phyloP scores from a whole-genome alignment of 2,329 filamentous ascomycete genomes.

The Cytospora mali region DNA sequence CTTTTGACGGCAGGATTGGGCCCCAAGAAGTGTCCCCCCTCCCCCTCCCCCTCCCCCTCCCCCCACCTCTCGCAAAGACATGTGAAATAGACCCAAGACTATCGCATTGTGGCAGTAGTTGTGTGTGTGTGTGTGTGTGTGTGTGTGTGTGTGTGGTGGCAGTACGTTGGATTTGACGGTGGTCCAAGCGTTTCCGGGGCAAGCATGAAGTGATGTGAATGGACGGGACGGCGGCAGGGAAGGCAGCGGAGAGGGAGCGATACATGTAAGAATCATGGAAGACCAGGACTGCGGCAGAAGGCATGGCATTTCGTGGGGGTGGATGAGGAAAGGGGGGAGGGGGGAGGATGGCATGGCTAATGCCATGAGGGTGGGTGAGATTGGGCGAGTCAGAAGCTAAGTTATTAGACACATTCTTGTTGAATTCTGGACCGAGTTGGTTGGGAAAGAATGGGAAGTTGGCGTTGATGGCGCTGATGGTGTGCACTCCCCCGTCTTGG shows the following conservation, averaged over 20 bases:
- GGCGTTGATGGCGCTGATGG: conserved; percentile 2
- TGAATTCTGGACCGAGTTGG: neutral
- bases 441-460: neutral
- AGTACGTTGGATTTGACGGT: conserved; percentile 18
- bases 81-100: neutral
- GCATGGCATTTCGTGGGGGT: neutral
- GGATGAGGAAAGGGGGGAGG: neutral
- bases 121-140: neutral
- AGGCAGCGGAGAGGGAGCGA: neutral
- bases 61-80: neutral
- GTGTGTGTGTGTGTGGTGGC: neutral
- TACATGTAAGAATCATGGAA: too few species aligned
- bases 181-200: conserved; percentile 20
- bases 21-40: neutral
- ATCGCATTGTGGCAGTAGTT: neutral
- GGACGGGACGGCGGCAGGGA: conserved; percentile 19
- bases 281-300: conserved; percentile 8
- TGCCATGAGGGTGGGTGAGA: neutral
- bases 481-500: conserved; percentile 21
- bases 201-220: conserved; percentile 22
- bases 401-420: neutral
- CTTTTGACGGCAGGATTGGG: neutral
- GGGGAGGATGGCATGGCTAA: neutral
- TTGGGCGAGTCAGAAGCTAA: neutral
- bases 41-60: too few species aligned